Conservation (phyloP, 2,329 filamentous ascomycete genomes). For the Botryosphaeria dothidea region DNA sequence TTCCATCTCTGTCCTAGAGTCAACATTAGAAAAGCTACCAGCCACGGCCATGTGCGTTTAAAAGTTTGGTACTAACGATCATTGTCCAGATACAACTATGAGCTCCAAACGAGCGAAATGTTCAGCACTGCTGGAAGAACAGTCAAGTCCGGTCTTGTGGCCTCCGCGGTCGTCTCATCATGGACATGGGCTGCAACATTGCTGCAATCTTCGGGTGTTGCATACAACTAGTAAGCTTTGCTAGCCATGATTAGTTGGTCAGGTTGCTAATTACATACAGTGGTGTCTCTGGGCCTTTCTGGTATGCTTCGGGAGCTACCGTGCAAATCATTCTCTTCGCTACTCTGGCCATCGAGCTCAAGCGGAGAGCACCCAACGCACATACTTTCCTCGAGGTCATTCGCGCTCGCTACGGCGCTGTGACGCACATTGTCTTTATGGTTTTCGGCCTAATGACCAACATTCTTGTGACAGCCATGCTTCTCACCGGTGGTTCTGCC, state of each 20-base stretch:
- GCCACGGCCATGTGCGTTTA: neutral
- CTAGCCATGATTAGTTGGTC: conserved; percentile 2
- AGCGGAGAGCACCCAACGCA: conserved; percentile 82
- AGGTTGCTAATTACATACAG: neutral
- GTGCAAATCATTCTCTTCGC: conserved; percentile 76
- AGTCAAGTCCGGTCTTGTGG: conserved; percentile 85
- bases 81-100: conserved; percentile 60
- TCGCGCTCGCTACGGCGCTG: conserved; percentile 72
- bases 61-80: neutral
- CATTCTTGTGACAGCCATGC: conserved; percentile 84
- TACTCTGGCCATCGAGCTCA: conserved; percentile 86
- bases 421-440: conserved; percentile 68
- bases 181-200: conserved; percentile 93
- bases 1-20: neutral
- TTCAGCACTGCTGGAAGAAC: conserved; percentile 87
- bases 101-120: conserved; percentile 88
- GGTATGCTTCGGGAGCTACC: conserved; percentile 58
- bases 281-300: conserved; percentile 67
- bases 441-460: conserved; percentile 47
- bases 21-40: neutral
- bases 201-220: conserved; percentile 76
- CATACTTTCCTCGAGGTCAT: conserved; percentile 85
- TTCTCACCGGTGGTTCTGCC: conserved; percentile 79
- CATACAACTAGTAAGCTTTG: conserved; percentile 66
- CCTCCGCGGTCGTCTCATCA: conserved; percentile 84